These are phyloP conservation scores for Zasmidium citrigriseum DNA, from an alignment of 2,329 filamentous ascomycete species.

Conservation along the genomic window DNA sequence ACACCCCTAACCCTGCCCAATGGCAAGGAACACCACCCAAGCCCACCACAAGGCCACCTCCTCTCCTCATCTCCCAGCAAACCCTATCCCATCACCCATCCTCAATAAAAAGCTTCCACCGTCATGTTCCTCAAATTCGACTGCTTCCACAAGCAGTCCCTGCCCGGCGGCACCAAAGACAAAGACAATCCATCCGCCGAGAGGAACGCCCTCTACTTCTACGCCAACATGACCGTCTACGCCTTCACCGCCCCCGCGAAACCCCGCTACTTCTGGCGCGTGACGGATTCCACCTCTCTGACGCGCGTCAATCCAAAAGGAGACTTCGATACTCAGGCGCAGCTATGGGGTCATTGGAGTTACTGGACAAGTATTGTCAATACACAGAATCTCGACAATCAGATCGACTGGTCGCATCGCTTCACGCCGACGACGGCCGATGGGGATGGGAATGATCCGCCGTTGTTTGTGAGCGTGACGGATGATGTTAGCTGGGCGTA, in stretches of 20 bases:
- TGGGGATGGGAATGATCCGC: constrained; percentile 1
- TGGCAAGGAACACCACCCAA: neutral
- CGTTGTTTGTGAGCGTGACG: constrained; percentile 5
- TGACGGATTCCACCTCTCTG: constrained; percentile 16
- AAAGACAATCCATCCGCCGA: neutral
- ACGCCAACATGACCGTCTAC: neutral
- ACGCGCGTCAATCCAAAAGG: constrained; percentile 5
- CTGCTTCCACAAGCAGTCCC: neutral
- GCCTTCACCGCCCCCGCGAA: constrained; percentile 1
- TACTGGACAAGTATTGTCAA: constrained; percentile 14
- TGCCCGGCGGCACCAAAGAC: neutral
- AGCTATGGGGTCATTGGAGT: constrained; percentile 8
- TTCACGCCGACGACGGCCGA: constrained; percentile 1
- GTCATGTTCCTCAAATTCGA: neutral
- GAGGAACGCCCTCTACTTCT: neutral
- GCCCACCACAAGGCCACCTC: neutral
- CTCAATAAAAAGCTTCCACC: neutral
- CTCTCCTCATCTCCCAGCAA: neutral
- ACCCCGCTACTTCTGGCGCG: constrained; percentile 15
- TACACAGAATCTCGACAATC: constrained; percentile 5
- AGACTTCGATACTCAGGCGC: constrained; percentile 15
- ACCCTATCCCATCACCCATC: neutral
- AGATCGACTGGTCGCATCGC: constrained; percentile 9
- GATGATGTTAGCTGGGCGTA: constrained; percentile 6
- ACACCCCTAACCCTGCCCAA: neutral